Evolutionary conservation across 106 monocot species (phyloP).

Genomic region (Alisma plantagoaquatica): DNA sequence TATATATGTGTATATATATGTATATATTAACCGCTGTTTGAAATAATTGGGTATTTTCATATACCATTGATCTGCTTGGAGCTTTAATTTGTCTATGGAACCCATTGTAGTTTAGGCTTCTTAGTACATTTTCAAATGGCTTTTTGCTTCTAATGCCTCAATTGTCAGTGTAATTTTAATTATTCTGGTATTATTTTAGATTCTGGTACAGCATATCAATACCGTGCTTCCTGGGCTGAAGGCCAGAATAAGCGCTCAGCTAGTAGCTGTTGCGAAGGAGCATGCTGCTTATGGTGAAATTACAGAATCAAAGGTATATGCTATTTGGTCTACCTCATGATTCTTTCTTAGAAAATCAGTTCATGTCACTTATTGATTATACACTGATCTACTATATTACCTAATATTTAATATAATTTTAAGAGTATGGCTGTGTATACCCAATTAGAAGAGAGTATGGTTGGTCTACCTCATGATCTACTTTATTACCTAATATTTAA

Average conservation of each 20-base stretch:
- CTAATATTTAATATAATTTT: too few relatives aligned
- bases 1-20: background rate
- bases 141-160: too few relatives aligned
- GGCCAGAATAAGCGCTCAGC: conserved; percentile 81
- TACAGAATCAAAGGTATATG: conserved; percentile 79
- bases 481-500: too few relatives aligned
- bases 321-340: too few relatives aligned
- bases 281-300: conserved; percentile 94
- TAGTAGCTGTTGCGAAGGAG: conserved; percentile 86
- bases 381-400: too few relatives aligned
- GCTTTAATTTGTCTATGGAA: background rate
- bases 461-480: too few relatives aligned
- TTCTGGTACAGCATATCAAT: conserved; percentile 86
- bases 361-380: background rate
- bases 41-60: background rate
- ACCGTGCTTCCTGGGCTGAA: conserved; percentile 88
- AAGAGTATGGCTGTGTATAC: too few relatives aligned
- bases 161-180: too few relatives aligned
- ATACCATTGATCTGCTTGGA: background rate
- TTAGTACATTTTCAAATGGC: too few relatives aligned
- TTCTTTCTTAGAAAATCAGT: background rate
- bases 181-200: conserved; percentile 65
- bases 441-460: too few relatives aligned
- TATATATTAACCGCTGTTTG: background rate
- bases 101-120: too few relatives aligned